phyloP scores from a whole-genome alignment of 2,329 filamentous ascomycete genomes.

The Nemania sp. region DNA sequence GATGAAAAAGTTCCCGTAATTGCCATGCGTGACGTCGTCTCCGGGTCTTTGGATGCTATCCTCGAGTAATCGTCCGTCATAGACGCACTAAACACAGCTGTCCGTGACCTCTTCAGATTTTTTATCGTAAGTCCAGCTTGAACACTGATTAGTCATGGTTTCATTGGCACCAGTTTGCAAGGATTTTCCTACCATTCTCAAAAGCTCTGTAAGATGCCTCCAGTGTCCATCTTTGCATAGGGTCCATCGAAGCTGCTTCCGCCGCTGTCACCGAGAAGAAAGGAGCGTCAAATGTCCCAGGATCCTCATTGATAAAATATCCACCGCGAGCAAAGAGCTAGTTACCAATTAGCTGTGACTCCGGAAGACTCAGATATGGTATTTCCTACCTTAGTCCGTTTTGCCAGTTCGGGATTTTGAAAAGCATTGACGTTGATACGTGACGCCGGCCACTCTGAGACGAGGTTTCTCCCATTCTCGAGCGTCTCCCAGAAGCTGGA shows the following conservation, averaged over 20 bases:
- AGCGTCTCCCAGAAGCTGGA: slow-evolving; percentile 42
- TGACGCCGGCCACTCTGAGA: slow-evolving; percentile 40
- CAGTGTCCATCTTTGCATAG: slow-evolving; percentile 42
- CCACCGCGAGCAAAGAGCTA: slow-evolving; percentile 32
- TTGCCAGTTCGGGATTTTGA: slow-evolving; percentile 11
- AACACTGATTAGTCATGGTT: slow-evolving; percentile 3
- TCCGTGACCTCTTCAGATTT: slow-evolving; percentile 35
- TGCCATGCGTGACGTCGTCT: slow-evolving; percentile 39
- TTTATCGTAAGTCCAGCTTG: slow-evolving; percentile 41
- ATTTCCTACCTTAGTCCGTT: slow-evolving; percentile 18
- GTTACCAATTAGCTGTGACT: slow-evolving; percentile 18
- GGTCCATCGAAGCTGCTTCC: slow-evolving; percentile 44
- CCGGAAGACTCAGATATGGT: not conserved
- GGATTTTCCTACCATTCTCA: slow-evolving; percentile 39
- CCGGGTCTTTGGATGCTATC: slow-evolving; percentile 41
- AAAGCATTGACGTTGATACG: slow-evolving; percentile 38
- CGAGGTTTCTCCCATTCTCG: slow-evolving; percentile 36
- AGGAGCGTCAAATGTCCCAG: slow-evolving; percentile 43
- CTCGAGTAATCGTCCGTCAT: slow-evolving; percentile 44
- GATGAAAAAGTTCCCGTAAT: slow-evolving; percentile 39
- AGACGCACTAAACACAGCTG: slow-evolving; percentile 44
- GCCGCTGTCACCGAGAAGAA: slow-evolving; percentile 45
- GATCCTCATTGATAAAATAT: slow-evolving; percentile 43
- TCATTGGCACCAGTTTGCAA: not conserved
- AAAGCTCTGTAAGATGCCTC: slow-evolving; percentile 43